Conservation (phyloP, 495 filamentous ascomycete species). For the Schizothecium vesticola region DNA sequence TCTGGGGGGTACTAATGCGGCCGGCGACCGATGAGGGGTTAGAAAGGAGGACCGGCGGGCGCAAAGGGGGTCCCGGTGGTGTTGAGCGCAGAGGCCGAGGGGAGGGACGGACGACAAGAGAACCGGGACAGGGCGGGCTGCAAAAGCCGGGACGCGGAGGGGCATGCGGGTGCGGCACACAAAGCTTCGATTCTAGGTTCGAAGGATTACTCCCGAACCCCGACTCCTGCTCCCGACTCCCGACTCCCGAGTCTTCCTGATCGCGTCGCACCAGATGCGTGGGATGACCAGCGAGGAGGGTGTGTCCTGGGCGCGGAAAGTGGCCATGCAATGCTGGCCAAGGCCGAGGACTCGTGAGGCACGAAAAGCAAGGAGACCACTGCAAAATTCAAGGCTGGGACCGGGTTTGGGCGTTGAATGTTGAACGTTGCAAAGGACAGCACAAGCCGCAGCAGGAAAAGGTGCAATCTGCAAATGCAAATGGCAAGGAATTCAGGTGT, state of each 20-base stretch:
- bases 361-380: neutral
- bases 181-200: neutral
- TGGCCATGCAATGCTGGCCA: neutral
- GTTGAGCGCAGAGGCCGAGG: neutral
- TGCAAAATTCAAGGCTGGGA: neutral
- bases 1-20: neutral
- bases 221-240: neutral
- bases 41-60: neutral
- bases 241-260: neutral
- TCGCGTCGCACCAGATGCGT: neutral
- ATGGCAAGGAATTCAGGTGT: neutral
- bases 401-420: too few species aligned
- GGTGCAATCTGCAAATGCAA: too few species aligned
- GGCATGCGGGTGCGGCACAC: neutral
- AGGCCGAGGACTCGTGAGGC: neutral
- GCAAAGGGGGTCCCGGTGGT: too few species aligned
- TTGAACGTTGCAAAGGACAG: too few species aligned
- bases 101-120: neutral
- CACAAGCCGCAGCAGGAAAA: too few species aligned
- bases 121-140: neutral
- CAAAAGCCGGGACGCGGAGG: neutral
- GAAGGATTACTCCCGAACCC: neutral
- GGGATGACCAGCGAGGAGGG: neutral
- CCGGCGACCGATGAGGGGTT: neutral
- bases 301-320: neutral